Percentiles rank a stretch among this genome's conserved stretches.
Conservation (phyloP, 2,329 filamentous ascomycete species). For the Neoarthrinium moseri region DNA sequence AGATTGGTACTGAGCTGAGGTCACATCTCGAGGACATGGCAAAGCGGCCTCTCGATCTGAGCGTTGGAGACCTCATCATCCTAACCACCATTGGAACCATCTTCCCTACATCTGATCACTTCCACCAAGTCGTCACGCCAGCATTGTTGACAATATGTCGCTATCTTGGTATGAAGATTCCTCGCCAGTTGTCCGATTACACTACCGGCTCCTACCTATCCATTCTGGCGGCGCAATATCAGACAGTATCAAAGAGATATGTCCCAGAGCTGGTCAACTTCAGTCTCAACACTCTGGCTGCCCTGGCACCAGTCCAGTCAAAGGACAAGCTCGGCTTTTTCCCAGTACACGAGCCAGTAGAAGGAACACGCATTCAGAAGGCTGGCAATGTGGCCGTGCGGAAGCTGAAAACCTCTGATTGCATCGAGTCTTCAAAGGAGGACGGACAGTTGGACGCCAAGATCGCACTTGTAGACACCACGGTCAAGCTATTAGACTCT, state of each 20-base stretch:
- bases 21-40: constrained; percentile 63
- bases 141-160: constrained; percentile 81
- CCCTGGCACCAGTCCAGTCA: constrained; percentile 58
- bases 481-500: constrained; percentile 63
- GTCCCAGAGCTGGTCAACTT: constrained; percentile 88
- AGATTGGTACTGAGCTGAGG: constrained; percentile 76
- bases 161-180: constrained; percentile 76
- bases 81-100: constrained; percentile 80
- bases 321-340: constrained; percentile 52
- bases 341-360: constrained; percentile 57
- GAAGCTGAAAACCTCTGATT: constrained; percentile 61
- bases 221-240: constrained; percentile 78
- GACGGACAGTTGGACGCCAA: constrained; percentile 37
- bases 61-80: constrained; percentile 73
- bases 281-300: constrained; percentile 69
- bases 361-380: constrained; percentile 48
- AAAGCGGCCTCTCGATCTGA: constrained; percentile 50
- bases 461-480: constrained; percentile 59
- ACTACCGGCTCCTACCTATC: constrained; percentile 76
- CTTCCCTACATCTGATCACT: constrained; percentile 95
- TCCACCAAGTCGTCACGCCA: constrained; percentile 91
- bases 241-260: constrained; percentile 79
- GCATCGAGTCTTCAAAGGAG: constrained; percentile 32
- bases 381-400: constrained; percentile 40
- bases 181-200: constrained; percentile 64